Percentiles rank a stretch among this genome's conserved stretches.
Evolutionary conservation across 345 rosid species (phyloP).

Genomic region (Gynandropsis gynandra): DNA sequence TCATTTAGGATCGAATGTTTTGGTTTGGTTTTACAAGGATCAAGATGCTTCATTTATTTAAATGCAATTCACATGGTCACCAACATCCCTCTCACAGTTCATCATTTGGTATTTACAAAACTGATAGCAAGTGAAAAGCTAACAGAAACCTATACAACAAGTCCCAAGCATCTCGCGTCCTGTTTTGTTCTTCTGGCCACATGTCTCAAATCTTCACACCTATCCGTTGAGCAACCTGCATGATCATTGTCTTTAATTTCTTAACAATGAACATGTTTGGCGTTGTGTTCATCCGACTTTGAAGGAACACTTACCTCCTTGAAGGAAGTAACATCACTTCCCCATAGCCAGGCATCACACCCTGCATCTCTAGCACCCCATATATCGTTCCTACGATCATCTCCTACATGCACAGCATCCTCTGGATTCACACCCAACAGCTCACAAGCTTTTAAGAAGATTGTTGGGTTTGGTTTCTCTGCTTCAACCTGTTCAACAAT

Average conservation of each 20-base stretch:
- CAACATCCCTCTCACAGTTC: too few species aligned
- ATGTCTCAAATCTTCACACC: conserved; percentile 52
- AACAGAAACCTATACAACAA: conserved; percentile 17
- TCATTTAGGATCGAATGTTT: not conserved
- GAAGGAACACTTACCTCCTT: conserved; percentile 50
- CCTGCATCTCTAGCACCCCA: conserved; percentile 99
- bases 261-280: not conserved
- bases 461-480: conserved; percentile 95
- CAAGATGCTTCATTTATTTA: conserved; percentile 18
- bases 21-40: conserved; percentile 14
- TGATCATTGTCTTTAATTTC: not conserved
- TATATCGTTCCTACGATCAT: conserved; percentile 93
- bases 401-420: conserved; percentile 95
- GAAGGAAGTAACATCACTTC: conserved; percentile 84
- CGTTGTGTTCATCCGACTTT: not conserved
- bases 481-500: conserved; percentile 62
- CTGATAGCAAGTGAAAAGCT: conserved; percentile 6
- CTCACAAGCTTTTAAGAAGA: conserved; percentile 92
- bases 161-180: conserved; percentile 8
- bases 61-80: too few species aligned
- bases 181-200: not conserved
- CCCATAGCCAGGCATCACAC: conserved; percentile 99
- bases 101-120: conserved; percentile 28
- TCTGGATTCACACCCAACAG: conserved; percentile 76
- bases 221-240: conserved; percentile 73